Conservation (phyloP, 805 yeast species). For the Saccharomycopsis sp. region DNA sequence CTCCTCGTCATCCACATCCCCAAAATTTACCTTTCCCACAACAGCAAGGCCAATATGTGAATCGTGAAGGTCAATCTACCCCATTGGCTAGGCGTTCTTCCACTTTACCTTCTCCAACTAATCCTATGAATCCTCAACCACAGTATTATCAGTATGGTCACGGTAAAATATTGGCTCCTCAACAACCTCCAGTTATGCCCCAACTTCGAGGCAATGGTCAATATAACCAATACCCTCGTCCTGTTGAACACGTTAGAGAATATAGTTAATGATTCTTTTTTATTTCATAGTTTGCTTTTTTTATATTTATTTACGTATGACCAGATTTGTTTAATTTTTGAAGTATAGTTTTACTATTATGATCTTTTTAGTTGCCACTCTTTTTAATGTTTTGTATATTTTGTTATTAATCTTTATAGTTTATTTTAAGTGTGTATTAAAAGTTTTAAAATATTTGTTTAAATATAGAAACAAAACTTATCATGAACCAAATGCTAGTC, state of each 20-base stretch:
- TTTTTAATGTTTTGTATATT: no score
- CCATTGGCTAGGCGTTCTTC: slow-evolving; percentile 3
- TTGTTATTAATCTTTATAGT: no score
- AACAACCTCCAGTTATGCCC: not conserved
- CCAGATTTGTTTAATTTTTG: no score
- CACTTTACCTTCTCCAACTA: slow-evolving; percentile 2
- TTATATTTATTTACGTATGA: no score
- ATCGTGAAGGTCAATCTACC: slow-evolving; percentile 8
- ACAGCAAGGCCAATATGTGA: not conserved
- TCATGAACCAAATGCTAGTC: no score
- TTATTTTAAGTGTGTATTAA: no score
- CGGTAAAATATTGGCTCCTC: not conserved
- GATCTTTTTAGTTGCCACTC: no score
- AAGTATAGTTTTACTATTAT: no score
- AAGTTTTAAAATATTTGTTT: no score
- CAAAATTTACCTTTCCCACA: not conserved
- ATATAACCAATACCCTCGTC: slow-evolving; percentile 5
- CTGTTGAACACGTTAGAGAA: slow-evolving; percentile 6
- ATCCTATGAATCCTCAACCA: not conserved
- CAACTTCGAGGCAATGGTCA: slow-evolving; percentile 2
- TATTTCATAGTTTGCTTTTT: no score
- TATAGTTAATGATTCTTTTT: no score
- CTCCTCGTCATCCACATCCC: not conserved
- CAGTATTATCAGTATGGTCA: slow-evolving; percentile 7
- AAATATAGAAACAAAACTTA: no score